A percentile compares a stretch with the other conserved stretches of the same genome.
Conservation (phyloP, 768 basidiomycete genomes). For the Mycena capillaripes region DNA sequence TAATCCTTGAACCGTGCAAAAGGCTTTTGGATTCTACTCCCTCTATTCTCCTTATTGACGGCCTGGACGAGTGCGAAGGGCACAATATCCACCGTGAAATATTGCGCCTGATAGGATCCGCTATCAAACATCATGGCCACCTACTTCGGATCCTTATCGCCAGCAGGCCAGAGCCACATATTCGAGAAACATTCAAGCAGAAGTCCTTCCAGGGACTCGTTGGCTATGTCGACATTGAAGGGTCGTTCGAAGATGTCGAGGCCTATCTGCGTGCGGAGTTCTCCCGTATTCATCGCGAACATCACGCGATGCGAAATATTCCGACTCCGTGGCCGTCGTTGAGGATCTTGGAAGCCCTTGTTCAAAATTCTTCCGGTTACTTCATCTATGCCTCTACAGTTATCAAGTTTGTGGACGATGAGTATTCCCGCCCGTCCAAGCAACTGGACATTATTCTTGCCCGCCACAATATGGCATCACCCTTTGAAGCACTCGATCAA, state of each 20-base stretch:
- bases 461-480: background rate
- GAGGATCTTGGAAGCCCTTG: background rate
- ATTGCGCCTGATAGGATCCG: background rate
- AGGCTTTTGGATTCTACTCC: background rate
- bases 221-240: background rate
- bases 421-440: background rate
- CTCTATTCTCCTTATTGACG: background rate
- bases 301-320: background rate
- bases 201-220: background rate
- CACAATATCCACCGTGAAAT: background rate
- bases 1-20: constrained; percentile 2
- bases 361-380: constrained; percentile 3
- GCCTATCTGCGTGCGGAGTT: background rate
- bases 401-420: background rate
- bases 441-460: background rate
- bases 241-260: background rate
- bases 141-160: background rate
- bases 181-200: background rate
- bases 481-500: background rate
- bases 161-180: constrained; percentile 5
- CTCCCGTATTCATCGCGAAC: constrained; percentile 6
- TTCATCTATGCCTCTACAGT: background rate
- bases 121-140: background rate
- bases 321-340: background rate
- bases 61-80: too few species aligned